These are phyloP conservation scores for Starmera quercuum DNA, from an alignment of 805 yeast species.

Conservation along the genomic window DNA sequence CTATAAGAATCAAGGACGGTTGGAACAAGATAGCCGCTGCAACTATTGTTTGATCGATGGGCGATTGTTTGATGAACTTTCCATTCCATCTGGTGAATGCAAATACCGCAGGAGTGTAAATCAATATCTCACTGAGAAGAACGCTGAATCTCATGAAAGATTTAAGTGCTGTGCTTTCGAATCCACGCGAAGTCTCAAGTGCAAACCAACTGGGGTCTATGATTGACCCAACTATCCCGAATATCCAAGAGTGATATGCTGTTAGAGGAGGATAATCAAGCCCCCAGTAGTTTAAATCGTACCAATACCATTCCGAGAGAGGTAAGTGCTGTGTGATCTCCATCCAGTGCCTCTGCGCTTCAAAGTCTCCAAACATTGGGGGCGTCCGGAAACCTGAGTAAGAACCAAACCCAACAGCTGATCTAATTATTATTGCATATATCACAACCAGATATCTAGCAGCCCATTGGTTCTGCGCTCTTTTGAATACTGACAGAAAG, in stretches of 20 bases:
- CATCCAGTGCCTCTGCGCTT: slow-evolving; percentile 98
- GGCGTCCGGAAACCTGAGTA: slow-evolving; percentile 66
- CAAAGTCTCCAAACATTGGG: slow-evolving; percentile 93
- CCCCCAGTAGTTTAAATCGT: slow-evolving; percentile 91
- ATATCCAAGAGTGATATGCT: slow-evolving; percentile 81
- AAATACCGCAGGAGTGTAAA: slow-evolving; percentile 77
- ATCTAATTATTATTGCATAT: slow-evolving; percentile 66
- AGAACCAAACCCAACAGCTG: slow-evolving; percentile 85
- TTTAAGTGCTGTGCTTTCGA: slow-evolving; percentile 60
- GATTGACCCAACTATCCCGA: slow-evolving; percentile 65
- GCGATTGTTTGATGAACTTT: slow-evolving; percentile 43
- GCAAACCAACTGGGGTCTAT: slow-evolving; percentile 71
- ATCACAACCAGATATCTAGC: slow-evolving; percentile 70
- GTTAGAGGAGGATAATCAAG: slow-evolving; percentile 96
- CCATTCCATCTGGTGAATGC: slow-evolving; percentile 68
- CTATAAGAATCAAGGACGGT: slow-evolving; percentile 77
- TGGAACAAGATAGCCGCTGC: slow-evolving; percentile 77
- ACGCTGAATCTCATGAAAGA: slow-evolving; percentile 82
- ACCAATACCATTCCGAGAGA: slow-evolving; percentile 75
- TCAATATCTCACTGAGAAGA: slow-evolving; percentile 60
- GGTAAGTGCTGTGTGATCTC: slow-evolving; percentile 81
- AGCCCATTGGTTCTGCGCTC: slow-evolving; percentile 86
- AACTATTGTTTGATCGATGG: slow-evolving; percentile 71
- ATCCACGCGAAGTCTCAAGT: slow-evolving; percentile 65
- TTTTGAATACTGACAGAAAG: slow-evolving; percentile 68